Evolutionary conservation across 305 asterid genomes (phyloP).

Genomic region (Fraxinus ornus): DNA sequence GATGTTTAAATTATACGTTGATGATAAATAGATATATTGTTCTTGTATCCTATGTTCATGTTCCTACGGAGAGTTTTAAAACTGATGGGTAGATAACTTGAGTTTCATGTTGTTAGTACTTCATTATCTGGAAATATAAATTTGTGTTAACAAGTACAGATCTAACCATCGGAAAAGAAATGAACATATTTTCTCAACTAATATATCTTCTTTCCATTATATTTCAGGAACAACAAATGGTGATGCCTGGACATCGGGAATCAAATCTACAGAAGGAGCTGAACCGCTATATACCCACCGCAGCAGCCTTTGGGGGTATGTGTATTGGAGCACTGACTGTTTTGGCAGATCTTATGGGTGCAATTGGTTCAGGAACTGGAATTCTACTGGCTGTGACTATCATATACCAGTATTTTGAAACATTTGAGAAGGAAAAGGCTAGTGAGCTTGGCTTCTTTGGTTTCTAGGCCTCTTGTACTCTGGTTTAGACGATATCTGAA

Average conservation of each 20-base stretch:
- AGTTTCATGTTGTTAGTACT: neutral
- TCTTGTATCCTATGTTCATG: neutral
- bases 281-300: slow-evolving; percentile 30
- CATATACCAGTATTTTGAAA: slow-evolving; percentile 34
- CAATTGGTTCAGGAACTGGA: slow-evolving; percentile 34
- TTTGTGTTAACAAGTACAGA: neutral
- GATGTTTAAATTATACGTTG: neutral
- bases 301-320: slow-evolving; percentile 34
- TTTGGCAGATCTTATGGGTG: slow-evolving; percentile 33
- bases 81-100: neutral
- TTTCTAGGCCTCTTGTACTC: slow-evolving; percentile 11
- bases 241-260: slow-evolving; percentile 34
- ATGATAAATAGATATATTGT: neutral
- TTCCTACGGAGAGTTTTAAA: neutral
- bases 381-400: slow-evolving; percentile 31
- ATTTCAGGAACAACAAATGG: slow-evolving; percentile 32
- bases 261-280: slow-evolving; percentile 31
- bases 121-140: neutral
- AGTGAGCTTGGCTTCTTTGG: slow-evolving; percentile 33
- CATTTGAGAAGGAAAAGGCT: slow-evolving; percentile 34
- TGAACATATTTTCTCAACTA: neutral
- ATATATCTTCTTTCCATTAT: neutral
- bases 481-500: neutral
- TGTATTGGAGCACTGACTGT: slow-evolving; percentile 32
- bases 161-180: neutral